These are phyloP conservation scores for Clarireedia hainanense DNA, from an alignment of 2,329 filamentous ascomycete species.

Conservation along the genomic window DNA sequence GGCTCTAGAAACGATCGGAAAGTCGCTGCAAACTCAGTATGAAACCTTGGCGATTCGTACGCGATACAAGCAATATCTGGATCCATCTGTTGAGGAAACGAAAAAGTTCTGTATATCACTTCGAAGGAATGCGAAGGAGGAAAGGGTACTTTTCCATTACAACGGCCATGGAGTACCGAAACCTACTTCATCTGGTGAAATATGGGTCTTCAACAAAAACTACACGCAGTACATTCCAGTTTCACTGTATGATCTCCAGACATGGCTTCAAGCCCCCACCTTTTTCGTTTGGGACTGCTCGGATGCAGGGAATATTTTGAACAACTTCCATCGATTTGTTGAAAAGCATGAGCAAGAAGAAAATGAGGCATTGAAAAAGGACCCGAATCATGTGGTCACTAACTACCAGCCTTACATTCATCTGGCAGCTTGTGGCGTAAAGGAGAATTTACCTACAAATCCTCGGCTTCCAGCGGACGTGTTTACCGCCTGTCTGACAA, in stretches of 20 bases:
- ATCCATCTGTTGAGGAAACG: constrained; percentile 94
- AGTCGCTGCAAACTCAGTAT: constrained; percentile 91
- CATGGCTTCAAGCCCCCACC: constrained; percentile 91
- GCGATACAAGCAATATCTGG: constrained; percentile 94
- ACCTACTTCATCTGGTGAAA: constrained; percentile 89
- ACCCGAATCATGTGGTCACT: constrained; percentile 78
- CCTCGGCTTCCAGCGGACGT: constrained; percentile 88
- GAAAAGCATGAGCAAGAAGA: constrained; percentile 93
- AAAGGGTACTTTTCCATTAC: constrained; percentile 95
- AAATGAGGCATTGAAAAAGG: constrained; percentile 63
- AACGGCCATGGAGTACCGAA: constrained; percentile 97
- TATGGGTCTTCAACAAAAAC: constrained; percentile 99
- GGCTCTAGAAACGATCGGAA: constrained; percentile 88
- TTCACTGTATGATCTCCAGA: constrained; percentile 87
- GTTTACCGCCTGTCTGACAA: constrained; percentile 92
- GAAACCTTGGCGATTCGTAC: constrained; percentile 91
- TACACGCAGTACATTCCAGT: constrained; percentile 99
- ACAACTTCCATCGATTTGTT: constrained; percentile 88
- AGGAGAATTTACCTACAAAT: constrained; percentile 91
- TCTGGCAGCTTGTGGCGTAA: constrained; percentile 81
- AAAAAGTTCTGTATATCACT: constrained; percentile 92
- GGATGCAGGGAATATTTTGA: constrained; percentile 89
- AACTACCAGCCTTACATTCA: constrained; percentile 68
- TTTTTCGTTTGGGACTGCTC: constrained; percentile 98
- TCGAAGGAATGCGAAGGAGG: constrained; percentile 87